phyloP scores from a whole-genome alignment of 164 flowering plant species.

The Macadamia integrifolia region DNA sequence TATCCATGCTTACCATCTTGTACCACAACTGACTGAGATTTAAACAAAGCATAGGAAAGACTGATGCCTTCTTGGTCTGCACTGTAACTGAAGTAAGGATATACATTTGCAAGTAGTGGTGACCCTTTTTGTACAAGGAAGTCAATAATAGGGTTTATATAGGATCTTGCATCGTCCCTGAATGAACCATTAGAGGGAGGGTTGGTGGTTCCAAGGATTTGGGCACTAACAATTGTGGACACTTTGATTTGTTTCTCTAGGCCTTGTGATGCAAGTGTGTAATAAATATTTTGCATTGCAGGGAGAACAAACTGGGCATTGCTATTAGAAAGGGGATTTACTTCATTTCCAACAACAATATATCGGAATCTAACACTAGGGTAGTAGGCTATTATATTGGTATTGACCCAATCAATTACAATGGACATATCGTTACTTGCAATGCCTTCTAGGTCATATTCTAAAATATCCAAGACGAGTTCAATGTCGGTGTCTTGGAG shows the following conservation, averaged over 20 bases:
- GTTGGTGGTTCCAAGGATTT: neutral
- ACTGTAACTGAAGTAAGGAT: too few species aligned
- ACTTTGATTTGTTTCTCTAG: too few species aligned
- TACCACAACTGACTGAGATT: neutral
- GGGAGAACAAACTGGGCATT: too few species aligned
- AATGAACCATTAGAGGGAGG: conserved; percentile 9
- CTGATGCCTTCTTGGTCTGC: too few species aligned
- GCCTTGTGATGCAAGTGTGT: too few species aligned
- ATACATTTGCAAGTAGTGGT: neutral
- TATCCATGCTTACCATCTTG: neutral
- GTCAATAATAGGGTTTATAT: neutral
- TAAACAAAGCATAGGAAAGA: neutral
- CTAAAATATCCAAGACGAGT: conserved; percentile 11
- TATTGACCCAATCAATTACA: conserved; percentile 12
- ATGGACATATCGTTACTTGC: conserved; percentile 1
- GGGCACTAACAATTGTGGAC: too few species aligned
- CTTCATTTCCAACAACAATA: conserved; percentile 14
- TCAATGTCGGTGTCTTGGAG: conserved; percentile 18
- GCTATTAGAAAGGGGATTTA: neutral
- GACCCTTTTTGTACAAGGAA: neutral
- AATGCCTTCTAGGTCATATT: conserved; percentile 6
- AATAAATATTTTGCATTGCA: too few species aligned
- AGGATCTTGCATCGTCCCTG: neutral
- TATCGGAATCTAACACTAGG: conserved; percentile 7
- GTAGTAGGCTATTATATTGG: neutral